A percentile compares a stretch with the other conserved stretches of the same genome.
phyloP scores from a whole-genome alignment of 2,329 filamentous ascomycete genomes.

The Pyrenochaeta sp. region DNA sequence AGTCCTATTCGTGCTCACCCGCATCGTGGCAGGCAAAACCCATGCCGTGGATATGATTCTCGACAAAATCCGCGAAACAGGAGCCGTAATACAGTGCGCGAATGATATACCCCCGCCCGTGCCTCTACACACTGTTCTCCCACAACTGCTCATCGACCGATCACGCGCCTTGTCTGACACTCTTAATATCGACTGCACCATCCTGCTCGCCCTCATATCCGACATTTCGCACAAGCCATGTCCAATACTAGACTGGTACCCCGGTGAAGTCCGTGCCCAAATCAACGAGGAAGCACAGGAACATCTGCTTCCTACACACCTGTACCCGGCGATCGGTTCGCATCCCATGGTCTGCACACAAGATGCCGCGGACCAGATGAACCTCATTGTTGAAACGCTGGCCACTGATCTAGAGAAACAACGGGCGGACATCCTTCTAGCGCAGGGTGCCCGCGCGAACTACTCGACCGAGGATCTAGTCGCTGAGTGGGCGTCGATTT shows the following conservation, averaged over 20 bases:
- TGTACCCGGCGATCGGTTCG: slow-evolving; percentile 67
- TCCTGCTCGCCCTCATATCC: slow-evolving; percentile 75
- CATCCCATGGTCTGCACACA: slow-evolving; percentile 70
- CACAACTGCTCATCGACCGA: slow-evolving; percentile 48
- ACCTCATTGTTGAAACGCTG: slow-evolving; percentile 48
- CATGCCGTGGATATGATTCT: slow-evolving; percentile 65
- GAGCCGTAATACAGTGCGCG: slow-evolving; percentile 47
- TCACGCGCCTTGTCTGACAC: slow-evolving; percentile 51
- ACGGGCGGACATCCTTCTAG: slow-evolving; percentile 67
- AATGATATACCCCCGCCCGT: slow-evolving; percentile 33
- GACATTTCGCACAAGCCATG: slow-evolving; percentile 71
- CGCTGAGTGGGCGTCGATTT: slow-evolving; percentile 49
- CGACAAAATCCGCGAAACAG: slow-evolving; percentile 61
- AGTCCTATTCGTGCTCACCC: slow-evolving; percentile 67
- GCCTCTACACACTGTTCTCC: slow-evolving; percentile 32
- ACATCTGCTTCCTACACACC: slow-evolving; percentile 65
- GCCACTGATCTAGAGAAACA: slow-evolving; percentile 54
- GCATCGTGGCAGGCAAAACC: slow-evolving; percentile 59
- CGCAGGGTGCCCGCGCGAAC: slow-evolving; percentile 43
- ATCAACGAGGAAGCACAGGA: slow-evolving; percentile 69
- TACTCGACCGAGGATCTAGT: slow-evolving; percentile 22
- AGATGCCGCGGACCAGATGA: slow-evolving; percentile 71
- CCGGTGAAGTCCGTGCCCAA: slow-evolving; percentile 68
- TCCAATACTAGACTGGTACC: slow-evolving; percentile 59
- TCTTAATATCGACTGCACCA: slow-evolving; percentile 71